Evolutionary conservation across 2,329 filamentous ascomycete species (phyloP).

Genomic region (Penicillium sp.): DNA sequence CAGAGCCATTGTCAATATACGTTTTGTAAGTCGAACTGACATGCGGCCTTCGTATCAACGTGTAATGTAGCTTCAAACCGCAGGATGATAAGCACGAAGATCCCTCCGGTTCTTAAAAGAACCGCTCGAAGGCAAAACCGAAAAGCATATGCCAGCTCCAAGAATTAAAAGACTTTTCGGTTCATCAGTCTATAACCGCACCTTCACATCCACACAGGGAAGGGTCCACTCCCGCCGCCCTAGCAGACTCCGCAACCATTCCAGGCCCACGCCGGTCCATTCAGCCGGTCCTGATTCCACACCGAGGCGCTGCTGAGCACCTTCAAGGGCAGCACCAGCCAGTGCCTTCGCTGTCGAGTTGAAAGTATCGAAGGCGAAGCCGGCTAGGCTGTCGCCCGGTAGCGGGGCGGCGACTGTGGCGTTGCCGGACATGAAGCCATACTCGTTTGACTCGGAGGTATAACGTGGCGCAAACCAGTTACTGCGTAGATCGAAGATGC

Average conservation of each 20-base stretch:
- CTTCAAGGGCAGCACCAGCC: conserved; percentile 62
- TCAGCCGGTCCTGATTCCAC: conserved; percentile 48
- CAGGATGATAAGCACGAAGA: neutral
- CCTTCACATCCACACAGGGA: conserved; percentile 82
- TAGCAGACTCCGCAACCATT: conserved; percentile 78
- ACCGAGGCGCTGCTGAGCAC: conserved; percentile 44
- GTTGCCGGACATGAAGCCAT: conserved; percentile 10
- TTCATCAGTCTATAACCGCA: conserved; percentile 56
- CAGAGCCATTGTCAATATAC: neutral
- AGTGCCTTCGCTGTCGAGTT: conserved; percentile 67
- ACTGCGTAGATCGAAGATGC: conserved; percentile 85
- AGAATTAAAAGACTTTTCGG: neutral
- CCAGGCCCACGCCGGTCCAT: conserved; percentile 72
- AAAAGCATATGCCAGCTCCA: neutral
- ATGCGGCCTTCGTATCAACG: neutral
- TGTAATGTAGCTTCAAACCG: neutral
- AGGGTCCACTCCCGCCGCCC: conserved; percentile 84
- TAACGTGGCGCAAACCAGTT: conserved; percentile 89
- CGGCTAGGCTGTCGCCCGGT: conserved; percentile 31
- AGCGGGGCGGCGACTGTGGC: conserved; percentile 19
- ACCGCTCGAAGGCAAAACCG: neutral
- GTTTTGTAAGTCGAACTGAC: neutral
- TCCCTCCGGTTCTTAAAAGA: neutral
- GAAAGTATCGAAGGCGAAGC: conserved; percentile 46
- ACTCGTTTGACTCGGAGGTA: conserved; percentile 31